These are phyloP conservation scores for Fusarium keratoplasticum DNA, from an alignment of 2,329 filamentous ascomycete species.

Conservation along the genomic window DNA sequence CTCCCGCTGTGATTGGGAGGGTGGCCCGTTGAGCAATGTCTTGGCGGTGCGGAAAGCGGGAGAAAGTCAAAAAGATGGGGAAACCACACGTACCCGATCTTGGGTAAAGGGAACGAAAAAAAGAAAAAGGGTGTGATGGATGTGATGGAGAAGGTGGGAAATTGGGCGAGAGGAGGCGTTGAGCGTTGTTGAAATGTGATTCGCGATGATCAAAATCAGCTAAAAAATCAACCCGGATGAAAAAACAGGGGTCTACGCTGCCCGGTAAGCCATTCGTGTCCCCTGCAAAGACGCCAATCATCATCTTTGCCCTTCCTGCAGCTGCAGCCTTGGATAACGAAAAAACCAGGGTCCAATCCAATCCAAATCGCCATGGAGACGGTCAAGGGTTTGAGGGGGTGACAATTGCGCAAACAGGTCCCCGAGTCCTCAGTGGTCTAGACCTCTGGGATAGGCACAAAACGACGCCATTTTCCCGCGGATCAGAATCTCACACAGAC, in stretches of 20 bases:
- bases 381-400: background rate
- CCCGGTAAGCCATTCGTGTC: background rate
- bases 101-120: background rate
- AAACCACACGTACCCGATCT: background rate
- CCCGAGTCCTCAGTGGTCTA: background rate
- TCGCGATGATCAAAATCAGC: background rate
- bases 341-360: slow-evolving; percentile 9
- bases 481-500: slow-evolving; percentile 1
- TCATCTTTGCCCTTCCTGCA: background rate
- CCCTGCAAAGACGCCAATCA: slow-evolving; percentile 15
- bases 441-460: background rate
- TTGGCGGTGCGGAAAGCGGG: slow-evolving; percentile 5
- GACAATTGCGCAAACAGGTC: background rate
- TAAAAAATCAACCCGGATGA: background rate
- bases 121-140: background rate
- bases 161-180: background rate
- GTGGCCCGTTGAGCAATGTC: background rate
- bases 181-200: background rate
- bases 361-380: background rate
- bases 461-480: background rate
- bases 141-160: background rate
- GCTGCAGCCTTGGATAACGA: background rate
- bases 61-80: slow-evolving; percentile 11
- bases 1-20: slow-evolving; percentile 2
- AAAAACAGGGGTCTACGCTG: background rate